Base-by-base conservation (phyloP, 129 eudicot species). In the Rutidosis leptorrhynchoides region DNA sequence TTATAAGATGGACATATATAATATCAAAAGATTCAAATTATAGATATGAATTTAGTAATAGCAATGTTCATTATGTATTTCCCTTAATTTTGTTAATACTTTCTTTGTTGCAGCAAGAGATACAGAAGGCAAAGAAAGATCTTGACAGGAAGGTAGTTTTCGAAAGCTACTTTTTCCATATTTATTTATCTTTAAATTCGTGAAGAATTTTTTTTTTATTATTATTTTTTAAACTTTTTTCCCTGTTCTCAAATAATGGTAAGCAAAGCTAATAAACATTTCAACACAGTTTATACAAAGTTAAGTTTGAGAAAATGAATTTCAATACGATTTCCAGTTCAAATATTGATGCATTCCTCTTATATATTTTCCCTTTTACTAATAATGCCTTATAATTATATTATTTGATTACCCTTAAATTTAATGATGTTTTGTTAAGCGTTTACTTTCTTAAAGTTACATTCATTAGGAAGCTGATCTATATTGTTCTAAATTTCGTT, bases 141-240 rank as follows among this genome's bases (percentile, higher is more conserved):
- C 84, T 93, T 35, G 90, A 93, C 25, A 70, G 78, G 53, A 93
- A 89, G 96, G 99, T 93, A 80, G 17, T 63, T 52, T 53, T 62
- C 20, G 48, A 49, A 49, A 48, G 27, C 52, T 51, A 21, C 21
- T n/a, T 10, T n/a, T 62, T 52, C 40, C 9, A 58, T 32, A 32
- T 33, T 30, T 61, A 22, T 26, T 40, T 58, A 6, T 28, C 59
- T 26, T 48, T 57, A 30, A 43, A 58, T 1, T 67, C 25, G 7
- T 69, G 19, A 37, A 56, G 1, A 28, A 58, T 28, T n/a, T n/a
- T n/a, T n/a, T n/a, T n/a, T n/a, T n/a, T n/a, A n/a, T n/a, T n/a
- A n/a, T n/a, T n/a, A n/a, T n/a, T n/a, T n/a, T n/a, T n/a, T n/a
- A n/a, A n/a, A n/a, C n/a, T n/a, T n/a, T n/a, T n/a, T n/a, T n/a